These are phyloP conservation scores for Dendrobium huoshanense DNA, from an alignment of 106 monocot species.

Conservation along the genomic window DNA sequence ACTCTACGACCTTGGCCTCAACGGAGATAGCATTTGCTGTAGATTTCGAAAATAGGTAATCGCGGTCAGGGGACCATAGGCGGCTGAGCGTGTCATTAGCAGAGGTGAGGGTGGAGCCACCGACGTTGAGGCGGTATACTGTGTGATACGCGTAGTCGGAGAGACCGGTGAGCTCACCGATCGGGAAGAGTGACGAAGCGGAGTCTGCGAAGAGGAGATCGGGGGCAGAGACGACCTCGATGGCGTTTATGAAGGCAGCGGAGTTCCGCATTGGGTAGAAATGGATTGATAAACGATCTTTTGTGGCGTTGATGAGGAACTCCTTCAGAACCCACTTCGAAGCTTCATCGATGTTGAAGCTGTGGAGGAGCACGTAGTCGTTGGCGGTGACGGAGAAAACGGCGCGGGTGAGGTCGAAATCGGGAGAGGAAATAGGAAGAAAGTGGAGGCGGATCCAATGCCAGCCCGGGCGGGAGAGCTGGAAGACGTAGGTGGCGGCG, in stretches of 20 bases:
- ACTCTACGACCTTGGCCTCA: constrained; percentile 10
- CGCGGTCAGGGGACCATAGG: constrained; percentile 31
- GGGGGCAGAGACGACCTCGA: constrained; percentile 81
- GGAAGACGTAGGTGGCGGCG: constrained; percentile 64
- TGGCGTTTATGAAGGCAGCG: constrained; percentile 75
- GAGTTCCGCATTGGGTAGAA: constrained; percentile 59
- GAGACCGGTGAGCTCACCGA: constrained; percentile 28
- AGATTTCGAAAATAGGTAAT: constrained; percentile 23
- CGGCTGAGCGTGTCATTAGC: constrained; percentile 65
- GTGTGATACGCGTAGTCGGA: constrained; percentile 46
- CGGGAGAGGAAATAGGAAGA: constrained; percentile 37
- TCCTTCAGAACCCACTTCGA: constrained; percentile 52
- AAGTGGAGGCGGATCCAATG: constrained; percentile 88
- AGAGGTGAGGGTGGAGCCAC: constrained; percentile 51
- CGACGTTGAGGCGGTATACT: constrained; percentile 64
- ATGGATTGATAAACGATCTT: constrained; percentile 33
- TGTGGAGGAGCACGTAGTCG: constrained; percentile 69
- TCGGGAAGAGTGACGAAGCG: constrained; percentile 32
- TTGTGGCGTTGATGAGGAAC: constrained; percentile 60
- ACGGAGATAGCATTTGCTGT: constrained; percentile 24
- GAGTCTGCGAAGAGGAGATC: constrained; percentile 36
- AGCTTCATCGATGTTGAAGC: constrained; percentile 36
- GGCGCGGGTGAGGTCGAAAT: constrained; percentile 47
- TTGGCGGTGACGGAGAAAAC: constrained; percentile 66
- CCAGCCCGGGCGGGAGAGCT: constrained; percentile 61